phyloP scores from a whole-genome alignment of 2,329 filamentous ascomycete species.

The Cryoendolithus antarcticus region DNA sequence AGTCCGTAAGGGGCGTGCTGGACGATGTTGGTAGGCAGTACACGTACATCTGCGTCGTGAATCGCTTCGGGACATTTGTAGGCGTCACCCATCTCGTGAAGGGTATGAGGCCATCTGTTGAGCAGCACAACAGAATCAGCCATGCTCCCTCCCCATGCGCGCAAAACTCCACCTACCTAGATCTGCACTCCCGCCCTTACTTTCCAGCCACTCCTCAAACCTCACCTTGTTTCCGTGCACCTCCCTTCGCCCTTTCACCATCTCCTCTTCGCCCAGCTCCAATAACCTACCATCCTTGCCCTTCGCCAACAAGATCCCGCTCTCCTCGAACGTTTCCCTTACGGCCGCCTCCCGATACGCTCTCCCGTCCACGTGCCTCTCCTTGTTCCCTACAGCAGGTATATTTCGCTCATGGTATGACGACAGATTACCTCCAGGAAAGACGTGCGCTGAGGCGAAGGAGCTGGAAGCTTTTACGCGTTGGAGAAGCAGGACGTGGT shows the following conservation, averaged over 20 bases:
- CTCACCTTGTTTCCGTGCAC: constrained; percentile 55
- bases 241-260: constrained; percentile 52
- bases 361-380: constrained; percentile 56
- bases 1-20: constrained; percentile 20
- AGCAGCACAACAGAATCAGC: no score
- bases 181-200: constrained; percentile 51
- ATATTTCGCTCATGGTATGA: constrained; percentile 59
- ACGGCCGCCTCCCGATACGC: constrained; percentile 75
- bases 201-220: constrained; percentile 54
- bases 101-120: constrained; percentile 52
- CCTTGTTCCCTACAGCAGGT: constrained; percentile 37
- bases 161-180: constrained; percentile 36
- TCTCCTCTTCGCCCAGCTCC: constrained; percentile 45
- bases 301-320: constrained; percentile 67
- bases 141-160: no score
- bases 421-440: constrained; percentile 80
- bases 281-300: constrained; percentile 43
- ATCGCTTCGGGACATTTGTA: constrained; percentile 56
- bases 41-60: constrained; percentile 93
- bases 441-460: constrained; percentile 88
- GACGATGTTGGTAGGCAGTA: constrained; percentile 59
- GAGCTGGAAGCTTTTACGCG: constrained; percentile 70
- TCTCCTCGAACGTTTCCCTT: constrained; percentile 90
- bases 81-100: constrained; percentile 94
- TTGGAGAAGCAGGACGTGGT: constrained; percentile 79